Base-by-base conservation (phyloP, 306 rosid species). In the Fragaria vesca region DNA sequence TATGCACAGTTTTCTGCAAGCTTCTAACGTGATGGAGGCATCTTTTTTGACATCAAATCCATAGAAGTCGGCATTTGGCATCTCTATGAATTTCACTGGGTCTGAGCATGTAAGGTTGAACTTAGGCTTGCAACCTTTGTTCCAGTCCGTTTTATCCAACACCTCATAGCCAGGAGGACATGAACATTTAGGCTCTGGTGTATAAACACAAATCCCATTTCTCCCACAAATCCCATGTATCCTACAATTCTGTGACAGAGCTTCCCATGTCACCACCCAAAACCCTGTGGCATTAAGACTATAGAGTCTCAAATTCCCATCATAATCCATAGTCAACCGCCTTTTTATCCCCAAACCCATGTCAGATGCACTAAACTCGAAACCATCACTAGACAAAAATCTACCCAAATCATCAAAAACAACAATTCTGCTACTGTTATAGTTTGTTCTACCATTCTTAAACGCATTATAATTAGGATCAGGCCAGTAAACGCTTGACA, bases 211-310 rank as follows among this genome's bases (percentile, higher is more conserved):
- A 5, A 80, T 12, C 26, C 71, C 72, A 69, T 80, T 80, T 32
- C 65, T 36, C 34, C 83, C 83, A 10, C 83, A 80, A n/a, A 80
- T 36, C 32, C 89, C 92, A 55, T 86, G 88, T 50, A 88, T 79
- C 15, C 11, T 79, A 69, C 94, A 90, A 11, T 76, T 77, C 36
- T 51, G 48, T 5, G 15, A 43, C 3, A 77, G 43, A 7, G 88
- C 85, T 83, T 81, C 85, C 92, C 94, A 90, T 0, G 90, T 74
- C n/a, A 86, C 16, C 2, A 18, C 60, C 94, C 90, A 90, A 3
- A 0, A 61, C 17, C 82, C 51, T 13, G 28, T 43, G 8, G 30
- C 16, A 8, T 47, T n/a, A 2, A 76, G 72, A 47, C 88, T 78
- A 21, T 87, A 84, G 34, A 87, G 55, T 8, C 81, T 82, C 47